These are phyloP conservation scores for Rhizophagus clarus DNA, from an alignment of 192 early-diverging fungal genomes.

Conservation along the genomic window DNA sequence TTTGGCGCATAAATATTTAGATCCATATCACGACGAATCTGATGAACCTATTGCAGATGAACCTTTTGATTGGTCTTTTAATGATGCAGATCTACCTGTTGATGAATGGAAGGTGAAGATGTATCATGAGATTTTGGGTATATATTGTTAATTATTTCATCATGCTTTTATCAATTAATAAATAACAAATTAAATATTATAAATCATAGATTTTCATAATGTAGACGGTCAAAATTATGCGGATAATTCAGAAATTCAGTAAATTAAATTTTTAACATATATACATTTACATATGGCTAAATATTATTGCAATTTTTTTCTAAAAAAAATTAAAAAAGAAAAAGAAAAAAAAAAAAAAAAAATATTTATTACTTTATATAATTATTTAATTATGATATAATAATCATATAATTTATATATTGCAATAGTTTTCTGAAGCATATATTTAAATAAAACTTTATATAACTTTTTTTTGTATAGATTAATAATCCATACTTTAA, in stretches of 20 bases:
- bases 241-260: too few relatives aligned
- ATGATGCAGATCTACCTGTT: constrained; percentile 84
- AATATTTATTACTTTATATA: too few relatives aligned
- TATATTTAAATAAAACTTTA: too few relatives aligned
- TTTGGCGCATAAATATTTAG: constrained; percentile 86
- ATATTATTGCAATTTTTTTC: too few relatives aligned
- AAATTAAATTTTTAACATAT: too few relatives aligned
- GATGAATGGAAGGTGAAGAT: constrained; percentile 91
- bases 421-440: too few relatives aligned
- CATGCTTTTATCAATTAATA: not conserved
- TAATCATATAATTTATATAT: too few relatives aligned
- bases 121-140: constrained; percentile 78
- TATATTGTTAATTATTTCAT: not conserved
- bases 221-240: constrained; percentile 14
- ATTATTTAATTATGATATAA: too few relatives aligned
- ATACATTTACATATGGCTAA: too few relatives aligned
- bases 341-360: not conserved
- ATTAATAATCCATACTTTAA: too few relatives aligned
- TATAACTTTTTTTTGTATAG: too few relatives aligned
- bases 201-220: constrained; percentile 23
- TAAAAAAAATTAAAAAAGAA: too few relatives aligned
- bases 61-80: constrained; percentile 95
- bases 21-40: constrained; percentile 86
- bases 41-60: constrained; percentile 83
- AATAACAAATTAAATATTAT: not conserved